Percentiles rank a stretch among this genome's conserved stretches.
These are phyloP conservation scores for Mucor sp. DNA, from an alignment of 371 early-diverging fungal genomes.

Conservation along the genomic window DNA sequence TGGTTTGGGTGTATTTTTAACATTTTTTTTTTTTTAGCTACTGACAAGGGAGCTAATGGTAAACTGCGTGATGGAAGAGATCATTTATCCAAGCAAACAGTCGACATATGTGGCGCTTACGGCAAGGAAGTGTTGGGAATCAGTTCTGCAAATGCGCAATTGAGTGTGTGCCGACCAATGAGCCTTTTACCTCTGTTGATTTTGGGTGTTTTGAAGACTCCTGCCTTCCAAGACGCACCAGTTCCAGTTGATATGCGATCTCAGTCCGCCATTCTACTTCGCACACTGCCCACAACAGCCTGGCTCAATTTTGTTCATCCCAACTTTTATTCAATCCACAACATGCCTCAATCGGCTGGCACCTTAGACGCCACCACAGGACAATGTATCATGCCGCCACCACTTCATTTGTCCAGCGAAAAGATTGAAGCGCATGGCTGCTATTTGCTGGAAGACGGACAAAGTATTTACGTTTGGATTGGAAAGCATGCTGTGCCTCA, in stretches of 20 bases:
- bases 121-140: slow-evolving; percentile 79
- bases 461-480: slow-evolving; percentile 89
- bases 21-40: slow-evolving; percentile 27
- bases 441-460: slow-evolving; percentile 83
- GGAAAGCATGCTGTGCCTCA: slow-evolving; percentile 80
- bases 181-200: slow-evolving; percentile 85
- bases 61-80: slow-evolving; percentile 96
- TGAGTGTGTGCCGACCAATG: slow-evolving; percentile 84
- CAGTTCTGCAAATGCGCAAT: slow-evolving; percentile 72
- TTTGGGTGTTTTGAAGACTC: slow-evolving; percentile 81
- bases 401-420: slow-evolving; percentile 83
- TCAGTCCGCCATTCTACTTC: slow-evolving; percentile 72
- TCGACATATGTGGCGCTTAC: slow-evolving; percentile 86
- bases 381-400: slow-evolving; percentile 47
- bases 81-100: slow-evolving; percentile 83
- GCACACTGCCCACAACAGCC: slow-evolving; percentile 81
- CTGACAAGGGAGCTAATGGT: slow-evolving; percentile 83
- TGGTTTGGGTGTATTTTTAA: background rate
- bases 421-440: slow-evolving; percentile 82
- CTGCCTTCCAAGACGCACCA: slow-evolving; percentile 68
- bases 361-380: slow-evolving; percentile 13
- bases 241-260: slow-evolving; percentile 73
- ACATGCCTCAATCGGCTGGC: slow-evolving; percentile 72
- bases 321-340: slow-evolving; percentile 85
- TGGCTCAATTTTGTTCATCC: slow-evolving; percentile 73